Evolutionary conservation across 2,329 filamentous ascomycete species (phyloP), one percentile per base, ranked within the genome.

Genomic region (Stagonosporopsis chrysanthemi): DNA sequence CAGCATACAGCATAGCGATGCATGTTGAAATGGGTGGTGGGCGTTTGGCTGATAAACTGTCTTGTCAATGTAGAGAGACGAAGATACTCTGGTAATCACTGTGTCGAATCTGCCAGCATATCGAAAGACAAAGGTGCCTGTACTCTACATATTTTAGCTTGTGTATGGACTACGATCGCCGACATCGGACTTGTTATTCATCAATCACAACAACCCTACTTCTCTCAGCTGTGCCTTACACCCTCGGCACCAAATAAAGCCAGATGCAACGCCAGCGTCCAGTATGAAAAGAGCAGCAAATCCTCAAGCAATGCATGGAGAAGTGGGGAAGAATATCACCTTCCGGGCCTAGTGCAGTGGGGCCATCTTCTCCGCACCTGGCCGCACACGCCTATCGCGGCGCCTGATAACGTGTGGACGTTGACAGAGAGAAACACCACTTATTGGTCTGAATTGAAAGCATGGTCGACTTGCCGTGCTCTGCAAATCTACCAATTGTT

Each of bases 381-480:
- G 52, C 31, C 31, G 31, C 12, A 33, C 31, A 12, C 35, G 15
- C 26, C n/a, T 38, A 29, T 53, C 44, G 31, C 29, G 26, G 28
- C 24, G 14, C 28, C 12, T 31, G 52, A 56, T 56, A 56, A 56
- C 40, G 35, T 3, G 38, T 11, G 15, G 14, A 19, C 24, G 38
- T n/a, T 44, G 48, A 49, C 43, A 29, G 22, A 28, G 14, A 26
- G 54, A 47, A 56, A 52, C 36, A 12, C 11, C 36, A 26, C 19
- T 19, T n/a, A 57, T 57, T 57, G 54, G 54, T 19, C 15, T 38
- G 48, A 57, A 57, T 57, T 52, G 48, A 57, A 57, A 57, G 49
- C 54, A 57, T 48, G 42, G 31, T 39, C 22, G 9, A 48, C 24
- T 43, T 31, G 52, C 29, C 22, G 3, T 43, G 31, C 43, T 40